Evolutionary conservation across 176 grass and related monocot genomes (phyloP).

Genomic region (Triticum turgidum): DNA sequence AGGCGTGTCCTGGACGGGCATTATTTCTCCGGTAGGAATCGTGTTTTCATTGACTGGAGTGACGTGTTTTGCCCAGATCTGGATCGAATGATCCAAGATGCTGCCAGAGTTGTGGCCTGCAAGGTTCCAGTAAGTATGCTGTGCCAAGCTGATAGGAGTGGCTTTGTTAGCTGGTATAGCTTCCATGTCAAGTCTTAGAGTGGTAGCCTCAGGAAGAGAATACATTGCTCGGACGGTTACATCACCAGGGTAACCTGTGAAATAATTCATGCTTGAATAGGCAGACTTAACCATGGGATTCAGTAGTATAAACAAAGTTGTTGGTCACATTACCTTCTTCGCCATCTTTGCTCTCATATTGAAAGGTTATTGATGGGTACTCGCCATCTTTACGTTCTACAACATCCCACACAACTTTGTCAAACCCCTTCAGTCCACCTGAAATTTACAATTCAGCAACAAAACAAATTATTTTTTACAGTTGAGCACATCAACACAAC

Average conservation of each 20-base stretch:
- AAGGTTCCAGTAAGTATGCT: conserved; percentile 97
- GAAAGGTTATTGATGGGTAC: conserved; percentile 72
- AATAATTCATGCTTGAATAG: background rate
- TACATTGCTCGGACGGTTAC: conserved; percentile 57
- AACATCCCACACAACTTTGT: conserved; percentile 85
- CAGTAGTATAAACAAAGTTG: conserved; percentile 1
- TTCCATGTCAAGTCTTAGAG: conserved; percentile 83
- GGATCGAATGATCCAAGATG: conserved; percentile 59
- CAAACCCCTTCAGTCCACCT: conserved; percentile 81
- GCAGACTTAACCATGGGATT: background rate
- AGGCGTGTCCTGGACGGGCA: conserved; percentile 50
- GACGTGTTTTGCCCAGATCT: conserved; percentile 66
- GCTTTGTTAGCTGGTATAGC: conserved; percentile 60
- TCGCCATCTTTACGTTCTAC: conserved; percentile 55
- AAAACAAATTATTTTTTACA: background rate
- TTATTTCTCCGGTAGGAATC: conserved; percentile 76
- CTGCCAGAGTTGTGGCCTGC: conserved; percentile 80
- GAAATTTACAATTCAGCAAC: conserved; percentile 15
- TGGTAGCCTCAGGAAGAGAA: conserved; percentile 56
- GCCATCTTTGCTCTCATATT: conserved; percentile 76
- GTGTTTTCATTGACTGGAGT: conserved; percentile 68
- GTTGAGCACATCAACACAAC: background rate
- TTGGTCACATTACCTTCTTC: conserved; percentile 65
- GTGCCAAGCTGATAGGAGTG: conserved; percentile 70
- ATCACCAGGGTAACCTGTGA: conserved; percentile 78